A percentile compares a stretch with the other conserved stretches of the same genome.
phyloP scores from a whole-genome alignment of 1,284 basidiomycete species.

The Puccinia horiana region DNA sequence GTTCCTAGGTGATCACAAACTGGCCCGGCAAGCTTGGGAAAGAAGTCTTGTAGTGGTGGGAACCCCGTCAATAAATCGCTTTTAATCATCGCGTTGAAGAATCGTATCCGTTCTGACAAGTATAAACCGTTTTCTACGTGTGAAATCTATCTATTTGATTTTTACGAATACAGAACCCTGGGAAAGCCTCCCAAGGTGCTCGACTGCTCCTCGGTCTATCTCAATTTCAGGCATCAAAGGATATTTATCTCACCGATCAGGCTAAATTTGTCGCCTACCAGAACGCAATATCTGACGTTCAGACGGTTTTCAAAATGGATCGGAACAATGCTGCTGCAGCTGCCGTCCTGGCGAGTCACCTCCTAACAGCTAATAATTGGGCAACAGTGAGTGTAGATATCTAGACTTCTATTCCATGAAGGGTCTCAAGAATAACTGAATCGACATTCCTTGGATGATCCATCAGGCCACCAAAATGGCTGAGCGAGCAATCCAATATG shows the following conservation, averaged over 20 bases:
- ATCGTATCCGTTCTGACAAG: neutral
- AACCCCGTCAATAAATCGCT: slow-evolving; percentile 56
- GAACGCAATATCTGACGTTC: slow-evolving; percentile 64
- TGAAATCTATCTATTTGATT: neutral
- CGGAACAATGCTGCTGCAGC: slow-evolving; percentile 74
- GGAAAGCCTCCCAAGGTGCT: slow-evolving; percentile 67
- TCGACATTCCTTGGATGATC: neutral
- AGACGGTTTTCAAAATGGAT: slow-evolving; percentile 73
- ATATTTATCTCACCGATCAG: slow-evolving; percentile 65
- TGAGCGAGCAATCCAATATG: slow-evolving; percentile 86
- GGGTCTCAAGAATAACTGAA: neutral
- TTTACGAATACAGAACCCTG: slow-evolving; percentile 63
- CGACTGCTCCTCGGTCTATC: slow-evolving; percentile 79
- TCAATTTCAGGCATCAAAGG: slow-evolving; percentile 76
- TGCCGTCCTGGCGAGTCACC: slow-evolving; percentile 73
- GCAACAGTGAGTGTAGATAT: slow-evolving; percentile 51
- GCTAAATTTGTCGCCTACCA: slow-evolving; percentile 64
- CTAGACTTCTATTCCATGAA: neutral
- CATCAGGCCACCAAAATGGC: slow-evolving; percentile 81
- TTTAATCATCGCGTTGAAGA: neutral
- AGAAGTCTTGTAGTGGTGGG: slow-evolving; percentile 74
- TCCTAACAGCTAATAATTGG: slow-evolving; percentile 66
- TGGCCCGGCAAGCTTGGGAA: slow-evolving; percentile 82
- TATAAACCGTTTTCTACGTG: neutral
- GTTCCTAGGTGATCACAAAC: slow-evolving; percentile 75